A percentile compares a stretch with the other conserved stretches of the same genome.
phyloP scores from a whole-genome alignment of 1,139 yeast species.

The Geotrichum fermentans region DNA sequence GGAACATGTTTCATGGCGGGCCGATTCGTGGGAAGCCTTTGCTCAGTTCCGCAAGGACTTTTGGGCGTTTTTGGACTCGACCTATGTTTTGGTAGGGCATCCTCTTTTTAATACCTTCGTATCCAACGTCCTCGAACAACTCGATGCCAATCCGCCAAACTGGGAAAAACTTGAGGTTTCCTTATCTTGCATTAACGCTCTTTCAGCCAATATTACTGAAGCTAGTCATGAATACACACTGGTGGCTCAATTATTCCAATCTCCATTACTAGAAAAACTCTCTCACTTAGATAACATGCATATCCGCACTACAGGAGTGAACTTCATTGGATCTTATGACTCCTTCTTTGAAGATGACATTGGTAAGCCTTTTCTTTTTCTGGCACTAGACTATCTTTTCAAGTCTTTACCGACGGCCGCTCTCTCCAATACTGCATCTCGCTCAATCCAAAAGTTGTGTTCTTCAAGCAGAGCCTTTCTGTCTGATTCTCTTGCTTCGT shows the following conservation, averaged over 20 bases:
- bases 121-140: conserved; percentile 38
- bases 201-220: conserved; percentile 38
- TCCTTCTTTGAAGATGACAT: conserved; percentile 33
- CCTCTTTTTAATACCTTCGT: conserved; percentile 52
- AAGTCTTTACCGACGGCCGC: conserved; percentile 31
- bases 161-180: conserved; percentile 63
- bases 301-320: conserved; percentile 37
- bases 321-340: conserved; percentile 36
- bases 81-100: conserved; percentile 60
- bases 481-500: conserved; percentile 30
- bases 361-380: conserved; percentile 32
- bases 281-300: conserved; percentile 27
- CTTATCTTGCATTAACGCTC: conserved; percentile 54
- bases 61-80: conserved; percentile 66
- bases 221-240: conserved; percentile 6
- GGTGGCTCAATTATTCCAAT: conserved; percentile 17
- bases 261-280: conserved; percentile 35
- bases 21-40: conserved; percentile 49
- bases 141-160: no score
- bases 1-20: conserved; percentile 26
- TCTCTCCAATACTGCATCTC: conserved; percentile 36
- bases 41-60: conserved; percentile 64
- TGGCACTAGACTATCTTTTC: conserved; percentile 35
- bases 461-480: conserved; percentile 33
- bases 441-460: conserved; percentile 38